Evolutionary conservation across 2,329 filamentous ascomycete genomes (phyloP), one percentile per base, ranked within the genome.

Genomic region (Ophiostoma sp.): DNA sequence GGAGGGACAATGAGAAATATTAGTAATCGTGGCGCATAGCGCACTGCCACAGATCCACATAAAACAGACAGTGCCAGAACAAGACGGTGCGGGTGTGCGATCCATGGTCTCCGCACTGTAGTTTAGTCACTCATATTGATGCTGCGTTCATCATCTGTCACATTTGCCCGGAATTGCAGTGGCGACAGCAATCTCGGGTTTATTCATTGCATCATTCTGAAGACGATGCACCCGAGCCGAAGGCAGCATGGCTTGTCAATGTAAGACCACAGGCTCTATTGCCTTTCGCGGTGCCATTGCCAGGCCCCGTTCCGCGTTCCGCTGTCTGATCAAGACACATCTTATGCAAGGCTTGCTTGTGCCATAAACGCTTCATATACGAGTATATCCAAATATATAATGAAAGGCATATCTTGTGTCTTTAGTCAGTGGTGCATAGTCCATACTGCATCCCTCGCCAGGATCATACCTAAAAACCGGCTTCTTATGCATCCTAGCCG

Each of bases 1-100:
- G 6, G 27, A 27, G 27, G 27, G 41, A 42, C 8, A 55, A 58
- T 41, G 45, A 16, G 49, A 69, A 66, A 69, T 66, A 66, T 58
- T 66, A 64, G 45, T 64, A 42, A 64, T 58, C 45, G 49, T 49
- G 6, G 36, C 4, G 45, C 14, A 47, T 4, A 4, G 1, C 1
- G 47, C 60, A 65, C 60, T 65, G 63, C 63, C 68, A 67, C 52
- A 64, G 44, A 27, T 2, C 2, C 5, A 27, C 41, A n/a, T 18
- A n/a, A n/a, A 27, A 27, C 27, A 41, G 5, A 67, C 41, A 64
- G 62, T 64, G 62, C 62, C 44, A 16, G 7, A 58, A 38, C 9
- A 12, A 2, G 27, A 60, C 55, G 16, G 55, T 60, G 55, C 27
- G 18, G 9, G 3, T 38, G 0, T 60, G 8, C 4, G 6, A 4